These are phyloP conservation scores for Aspergillus fumigatiaffinis DNA, from an alignment of 2,329 filamentous ascomycete species.

Conservation along the genomic window DNA sequence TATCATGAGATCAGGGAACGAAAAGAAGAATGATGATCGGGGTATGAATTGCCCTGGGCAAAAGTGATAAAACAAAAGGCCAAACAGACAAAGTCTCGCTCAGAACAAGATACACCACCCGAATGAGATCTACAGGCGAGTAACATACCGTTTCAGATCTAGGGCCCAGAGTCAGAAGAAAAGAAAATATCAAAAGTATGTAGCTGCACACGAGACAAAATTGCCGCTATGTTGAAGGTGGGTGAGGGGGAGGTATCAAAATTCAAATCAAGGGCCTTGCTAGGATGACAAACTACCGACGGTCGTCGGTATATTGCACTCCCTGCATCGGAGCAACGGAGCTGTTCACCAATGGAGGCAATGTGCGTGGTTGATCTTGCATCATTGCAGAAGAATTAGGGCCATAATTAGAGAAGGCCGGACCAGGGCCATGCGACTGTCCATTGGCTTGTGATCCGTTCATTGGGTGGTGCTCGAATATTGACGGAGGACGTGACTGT, in stretches of 20 bases:
- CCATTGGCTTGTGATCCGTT: conserved; percentile 31
- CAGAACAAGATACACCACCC: conserved; percentile 16
- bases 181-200: not conserved
- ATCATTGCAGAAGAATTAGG: conserved; percentile 24
- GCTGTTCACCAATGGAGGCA: conserved; percentile 46
- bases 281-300: conserved; percentile 29
- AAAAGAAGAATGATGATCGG: conserved; percentile 2
- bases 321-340: conserved; percentile 47
- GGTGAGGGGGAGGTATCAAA: not conserved
- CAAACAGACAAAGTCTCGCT: conserved; percentile 9
- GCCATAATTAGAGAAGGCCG: conserved; percentile 27
- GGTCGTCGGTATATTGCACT: conserved; percentile 48
- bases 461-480: conserved; percentile 37
- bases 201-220: not conserved
- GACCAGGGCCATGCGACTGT: conserved; percentile 26
- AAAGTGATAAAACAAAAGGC: not conserved
- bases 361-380: conserved; percentile 44
- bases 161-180: not conserved
- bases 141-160: conserved; percentile 4
- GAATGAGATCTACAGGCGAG: conserved; percentile 17
- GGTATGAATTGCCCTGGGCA: conserved; percentile 2
- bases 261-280: not conserved
- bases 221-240: not conserved
- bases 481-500: conserved; percentile 26
- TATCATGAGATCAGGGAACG: not conserved